These are phyloP conservation scores for Penicillium canescens DNA, from an alignment of 495 filamentous ascomycete species.

Conservation along the genomic window DNA sequence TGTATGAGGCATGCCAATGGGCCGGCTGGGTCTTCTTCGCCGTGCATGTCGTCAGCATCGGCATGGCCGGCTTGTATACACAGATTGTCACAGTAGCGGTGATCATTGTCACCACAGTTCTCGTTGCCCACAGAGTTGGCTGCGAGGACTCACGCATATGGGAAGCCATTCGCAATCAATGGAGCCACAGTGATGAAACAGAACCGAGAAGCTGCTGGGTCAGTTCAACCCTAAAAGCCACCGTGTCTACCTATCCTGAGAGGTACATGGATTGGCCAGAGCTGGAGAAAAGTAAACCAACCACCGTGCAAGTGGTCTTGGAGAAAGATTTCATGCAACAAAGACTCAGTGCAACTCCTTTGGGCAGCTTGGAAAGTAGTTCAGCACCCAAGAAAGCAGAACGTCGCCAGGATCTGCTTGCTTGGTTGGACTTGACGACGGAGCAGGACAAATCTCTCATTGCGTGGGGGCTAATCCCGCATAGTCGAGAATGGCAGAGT, in stretches of 20 bases:
- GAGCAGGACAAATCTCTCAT: conserved; percentile 10
- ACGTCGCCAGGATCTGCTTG: conserved; percentile 13
- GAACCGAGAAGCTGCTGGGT: conserved; percentile 5
- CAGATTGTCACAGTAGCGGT: conserved; percentile 13
- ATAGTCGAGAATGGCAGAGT: conserved; percentile 11
- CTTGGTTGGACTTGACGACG: conserved; percentile 12
- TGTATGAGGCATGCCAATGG: background rate
- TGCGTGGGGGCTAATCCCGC: conserved; percentile 16
- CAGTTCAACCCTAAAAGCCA: conserved; percentile 7
- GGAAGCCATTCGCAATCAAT: background rate
- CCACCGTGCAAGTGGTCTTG: too few relatives aligned
- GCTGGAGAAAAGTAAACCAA: background rate
- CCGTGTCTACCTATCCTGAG: conserved; percentile 8
- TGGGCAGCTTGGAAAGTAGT: background rate
- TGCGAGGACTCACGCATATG: conserved; percentile 5
- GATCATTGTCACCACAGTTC: conserved; percentile 9
- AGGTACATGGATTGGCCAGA: conserved; percentile 1
- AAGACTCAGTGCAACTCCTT: background rate
- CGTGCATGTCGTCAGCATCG: conserved; percentile 16
- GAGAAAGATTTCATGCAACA: background rate
- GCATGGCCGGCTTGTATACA: conserved; percentile 13
- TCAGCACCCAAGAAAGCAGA: background rate
- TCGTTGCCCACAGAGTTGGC: conserved; percentile 8
- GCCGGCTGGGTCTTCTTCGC: conserved; percentile 14
- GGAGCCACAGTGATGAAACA: background rate